phyloP scores from a whole-genome alignment of 306 rosid species.

The Vicia faba region DNA sequence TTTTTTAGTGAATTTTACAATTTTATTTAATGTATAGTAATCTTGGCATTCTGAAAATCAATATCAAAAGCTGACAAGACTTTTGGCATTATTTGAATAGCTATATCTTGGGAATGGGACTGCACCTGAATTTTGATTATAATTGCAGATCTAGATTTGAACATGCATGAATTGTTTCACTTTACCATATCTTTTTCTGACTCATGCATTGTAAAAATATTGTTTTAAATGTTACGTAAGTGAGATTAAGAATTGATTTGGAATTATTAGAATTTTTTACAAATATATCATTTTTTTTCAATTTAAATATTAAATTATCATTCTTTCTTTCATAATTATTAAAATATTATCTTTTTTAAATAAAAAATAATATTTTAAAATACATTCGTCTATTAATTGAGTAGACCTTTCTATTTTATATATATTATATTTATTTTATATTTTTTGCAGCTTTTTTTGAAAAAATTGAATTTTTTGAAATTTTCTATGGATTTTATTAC shows the following conservation, averaged over 20 bases:
- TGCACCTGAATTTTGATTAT: constrained; percentile 31
- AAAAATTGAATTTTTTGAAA: too few relatives aligned
- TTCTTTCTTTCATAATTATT: too few relatives aligned
- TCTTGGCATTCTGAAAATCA: constrained; percentile 19
- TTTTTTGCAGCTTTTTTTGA: too few relatives aligned
- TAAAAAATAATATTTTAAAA: too few relatives aligned
- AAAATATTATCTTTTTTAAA: too few relatives aligned
- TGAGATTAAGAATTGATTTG: constrained; percentile 10
- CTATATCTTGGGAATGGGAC: constrained; percentile 33
- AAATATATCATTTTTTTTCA: too few relatives aligned
- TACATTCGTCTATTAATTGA: too few relatives aligned
- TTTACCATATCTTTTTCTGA: constrained; percentile 1
- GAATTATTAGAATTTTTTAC: not conserved
- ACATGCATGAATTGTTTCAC: constrained; percentile 36
- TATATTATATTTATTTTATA: too few relatives aligned
- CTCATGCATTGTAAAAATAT: not conserved
- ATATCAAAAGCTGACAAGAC: constrained; percentile 27
- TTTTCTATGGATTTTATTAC: too few relatives aligned
- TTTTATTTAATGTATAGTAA: not conserved
- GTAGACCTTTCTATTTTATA: too few relatives aligned
- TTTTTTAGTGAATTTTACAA: not conserved
- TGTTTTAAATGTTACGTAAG: constrained; percentile 14
- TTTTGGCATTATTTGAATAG: constrained; percentile 25
- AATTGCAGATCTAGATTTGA: constrained; percentile 18
- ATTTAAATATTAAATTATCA: too few relatives aligned